These are phyloP conservation scores for Aspergillus amoenus DNA, from an alignment of 2,329 filamentous ascomycete genomes.

Conservation along the genomic window DNA sequence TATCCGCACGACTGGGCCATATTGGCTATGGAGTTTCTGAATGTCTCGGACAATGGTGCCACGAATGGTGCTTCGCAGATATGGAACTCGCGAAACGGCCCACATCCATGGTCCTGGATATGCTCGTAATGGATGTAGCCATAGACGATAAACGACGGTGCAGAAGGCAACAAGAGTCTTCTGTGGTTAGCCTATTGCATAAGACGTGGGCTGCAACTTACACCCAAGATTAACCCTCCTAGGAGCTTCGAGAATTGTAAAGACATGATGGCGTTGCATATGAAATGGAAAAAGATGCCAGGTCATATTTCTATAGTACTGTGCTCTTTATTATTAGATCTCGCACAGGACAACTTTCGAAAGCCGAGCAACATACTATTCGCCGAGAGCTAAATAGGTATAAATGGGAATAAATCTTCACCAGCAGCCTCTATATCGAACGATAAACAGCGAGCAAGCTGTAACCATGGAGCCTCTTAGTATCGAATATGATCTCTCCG, in stretches of 20 bases:
- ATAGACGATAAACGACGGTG: background rate
- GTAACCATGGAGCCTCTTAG: background rate
- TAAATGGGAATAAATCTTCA: background rate
- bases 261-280: background rate
- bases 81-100: slow-evolving; percentile 25
- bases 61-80: slow-evolving; percentile 17
- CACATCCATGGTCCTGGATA: slow-evolving; percentile 30
- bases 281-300: too few species aligned
- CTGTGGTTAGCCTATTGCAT: background rate
- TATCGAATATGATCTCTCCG: background rate
- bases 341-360: background rate
- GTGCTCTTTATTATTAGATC: too few species aligned
- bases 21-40: slow-evolving; percentile 29
- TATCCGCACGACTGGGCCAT: slow-evolving; percentile 39
- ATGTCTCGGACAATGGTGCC: slow-evolving; percentile 26
- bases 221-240: too few species aligned
- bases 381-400: background rate
- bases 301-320: too few species aligned
- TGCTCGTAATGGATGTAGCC: background rate
- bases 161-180: background rate
- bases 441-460: too few species aligned
- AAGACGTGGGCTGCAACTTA: too few species aligned
- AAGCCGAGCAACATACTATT: background rate
- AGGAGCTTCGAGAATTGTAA: background rate
- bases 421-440: too few species aligned